Evolutionary conservation across 306 rosid genomes (phyloP).

Genomic region (Echinosophora koreensis): DNA sequence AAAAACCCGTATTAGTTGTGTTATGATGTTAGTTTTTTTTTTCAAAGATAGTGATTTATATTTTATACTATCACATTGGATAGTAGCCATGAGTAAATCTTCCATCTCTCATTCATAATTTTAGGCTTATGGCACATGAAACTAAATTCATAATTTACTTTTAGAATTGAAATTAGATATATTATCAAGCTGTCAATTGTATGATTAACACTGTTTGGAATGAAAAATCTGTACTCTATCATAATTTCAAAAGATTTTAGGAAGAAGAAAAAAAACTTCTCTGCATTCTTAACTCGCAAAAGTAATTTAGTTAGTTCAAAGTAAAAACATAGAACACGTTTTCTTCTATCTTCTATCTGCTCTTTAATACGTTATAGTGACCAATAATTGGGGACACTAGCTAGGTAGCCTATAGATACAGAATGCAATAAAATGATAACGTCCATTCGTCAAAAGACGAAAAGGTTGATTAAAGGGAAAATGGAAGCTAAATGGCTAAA

Average conservation of each 20-base stretch:
- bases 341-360: not conserved
- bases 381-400: constrained; percentile 10
- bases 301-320: not conserved
- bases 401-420: not conserved
- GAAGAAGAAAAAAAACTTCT: no score
- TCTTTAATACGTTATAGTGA: not conserved
- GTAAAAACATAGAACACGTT: not conserved
- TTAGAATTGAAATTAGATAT: no score
- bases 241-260: no score
- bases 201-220: no score
- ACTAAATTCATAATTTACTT: not conserved
- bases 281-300: not conserved
- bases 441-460: not conserved
- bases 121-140: not conserved
- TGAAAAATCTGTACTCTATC: not conserved
- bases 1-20: no score
- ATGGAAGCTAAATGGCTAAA: constrained; percentile 5
- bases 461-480: not conserved
- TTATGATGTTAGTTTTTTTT: not conserved
- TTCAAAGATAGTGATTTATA: no score
- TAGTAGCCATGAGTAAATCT: not conserved
- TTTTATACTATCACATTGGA: no score
- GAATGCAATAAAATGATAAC: not conserved
- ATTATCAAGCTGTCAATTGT: not conserved
- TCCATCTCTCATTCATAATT: not conserved